These are phyloP conservation scores for Tetrapisispora arboricola DNA, from an alignment of 805 yeast genomes.

Conservation along the genomic window DNA sequence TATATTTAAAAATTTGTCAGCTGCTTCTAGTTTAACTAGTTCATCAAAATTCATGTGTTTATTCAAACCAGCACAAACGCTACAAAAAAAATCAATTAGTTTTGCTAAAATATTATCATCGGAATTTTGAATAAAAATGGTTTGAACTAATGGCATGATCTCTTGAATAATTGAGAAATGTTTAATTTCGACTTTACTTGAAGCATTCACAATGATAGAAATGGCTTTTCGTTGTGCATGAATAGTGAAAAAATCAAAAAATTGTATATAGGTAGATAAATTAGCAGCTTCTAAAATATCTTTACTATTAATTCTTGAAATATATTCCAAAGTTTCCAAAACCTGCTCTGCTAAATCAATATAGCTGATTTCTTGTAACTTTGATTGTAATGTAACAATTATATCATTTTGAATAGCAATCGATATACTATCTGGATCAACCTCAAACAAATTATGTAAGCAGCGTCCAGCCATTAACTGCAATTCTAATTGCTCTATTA, in stretches of 20 bases:
- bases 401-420: slow-evolving; percentile 57
- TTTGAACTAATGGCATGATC: slow-evolving; percentile 37
- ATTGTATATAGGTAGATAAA: slow-evolving; percentile 48
- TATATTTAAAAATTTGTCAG: slow-evolving; percentile 27
- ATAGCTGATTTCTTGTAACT: slow-evolving; percentile 62
- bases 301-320: slow-evolving; percentile 45
- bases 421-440: slow-evolving; percentile 51
- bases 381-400: slow-evolving; percentile 53
- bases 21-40: slow-evolving; percentile 21
- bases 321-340: slow-evolving; percentile 59
- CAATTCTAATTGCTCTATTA: slow-evolving; percentile 62
- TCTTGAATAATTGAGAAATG: slow-evolving; percentile 43
- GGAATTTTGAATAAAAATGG: slow-evolving; percentile 40
- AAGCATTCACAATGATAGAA: slow-evolving; percentile 59
- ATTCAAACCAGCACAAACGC: slow-evolving; percentile 18
- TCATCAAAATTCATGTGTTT: slow-evolving; percentile 14
- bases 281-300: slow-evolving; percentile 51
- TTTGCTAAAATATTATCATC: slow-evolving; percentile 33
- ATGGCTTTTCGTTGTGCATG: slow-evolving; percentile 83
- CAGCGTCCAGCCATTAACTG: slow-evolving; percentile 79
- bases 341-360: slow-evolving; percentile 93
- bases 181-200: slow-evolving; percentile 36
- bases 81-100: slow-evolving; percentile 19
- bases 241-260: slow-evolving; percentile 77
- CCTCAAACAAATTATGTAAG: slow-evolving; percentile 69